phyloP scores from a whole-genome alignment of 352 stramenopile genomes.

The Pythium rhizo-oryzae region DNA sequence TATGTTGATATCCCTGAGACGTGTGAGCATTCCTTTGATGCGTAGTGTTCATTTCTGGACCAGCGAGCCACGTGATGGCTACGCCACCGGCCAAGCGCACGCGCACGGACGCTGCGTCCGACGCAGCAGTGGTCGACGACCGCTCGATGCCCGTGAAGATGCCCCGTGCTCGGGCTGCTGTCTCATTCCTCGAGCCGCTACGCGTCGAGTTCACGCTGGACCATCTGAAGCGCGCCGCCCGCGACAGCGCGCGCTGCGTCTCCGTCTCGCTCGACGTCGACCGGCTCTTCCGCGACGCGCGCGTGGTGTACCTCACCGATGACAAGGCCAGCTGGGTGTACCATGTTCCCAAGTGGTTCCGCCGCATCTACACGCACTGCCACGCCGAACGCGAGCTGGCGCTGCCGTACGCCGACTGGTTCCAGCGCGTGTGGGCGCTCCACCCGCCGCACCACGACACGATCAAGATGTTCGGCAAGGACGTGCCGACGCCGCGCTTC shows the following conservation, averaged over 20 bases:
- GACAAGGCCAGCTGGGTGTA: constrained; percentile 59
- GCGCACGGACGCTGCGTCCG: no score
- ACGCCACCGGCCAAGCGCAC: no score
- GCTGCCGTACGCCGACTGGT: constrained; percentile 30
- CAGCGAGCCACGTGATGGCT: no score
- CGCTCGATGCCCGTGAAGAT: no score
- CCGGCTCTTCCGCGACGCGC: constrained; percentile 27
- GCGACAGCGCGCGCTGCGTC: constrained; percentile 27
- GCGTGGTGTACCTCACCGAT: constrained; percentile 34
- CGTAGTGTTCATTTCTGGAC: no score
- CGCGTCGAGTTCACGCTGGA: constrained; percentile 28
- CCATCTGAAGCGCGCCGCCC: constrained; percentile 17
- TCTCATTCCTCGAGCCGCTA: no score
- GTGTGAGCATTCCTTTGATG: no score
- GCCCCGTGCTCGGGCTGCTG: no score
- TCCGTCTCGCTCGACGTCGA: constrained; percentile 30
- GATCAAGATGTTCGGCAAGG: constrained; percentile 77
- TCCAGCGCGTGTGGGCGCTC: constrained; percentile 48
- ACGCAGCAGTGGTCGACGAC: no score
- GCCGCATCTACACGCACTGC: constrained; percentile 39
- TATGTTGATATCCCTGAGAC: no score
- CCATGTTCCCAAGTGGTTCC: constrained; percentile 64
- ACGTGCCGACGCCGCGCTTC: constrained; percentile 57
- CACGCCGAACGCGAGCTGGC: constrained; percentile 8
- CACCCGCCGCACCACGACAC: constrained; percentile 61